Conservation (phyloP, 2,329 filamentous ascomycete genomes). For the Simplicillium sp. region DNA sequence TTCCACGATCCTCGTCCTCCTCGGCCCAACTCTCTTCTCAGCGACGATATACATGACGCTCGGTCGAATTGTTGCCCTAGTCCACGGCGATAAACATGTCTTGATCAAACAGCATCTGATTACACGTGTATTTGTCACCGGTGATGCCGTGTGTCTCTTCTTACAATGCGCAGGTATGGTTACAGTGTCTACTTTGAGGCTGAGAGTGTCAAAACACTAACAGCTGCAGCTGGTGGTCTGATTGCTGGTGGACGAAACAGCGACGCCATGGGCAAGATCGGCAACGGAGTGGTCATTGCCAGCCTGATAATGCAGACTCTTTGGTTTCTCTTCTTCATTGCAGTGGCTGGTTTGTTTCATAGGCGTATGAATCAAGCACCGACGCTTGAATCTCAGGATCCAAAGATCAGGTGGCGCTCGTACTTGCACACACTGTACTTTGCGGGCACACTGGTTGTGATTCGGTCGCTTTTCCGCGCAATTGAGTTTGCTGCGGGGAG, state of each 20-base stretch:
- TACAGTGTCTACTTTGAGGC: conserved; percentile 2
- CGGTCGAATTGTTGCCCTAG: conserved; percentile 27
- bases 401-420: conserved; percentile 20
- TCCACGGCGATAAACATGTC: conserved; percentile 27
- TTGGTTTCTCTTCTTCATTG: conserved; percentile 43
- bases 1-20: conserved; percentile 24
- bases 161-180: conserved; percentile 16
- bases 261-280: conserved; percentile 13
- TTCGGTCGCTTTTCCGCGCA: conserved; percentile 30
- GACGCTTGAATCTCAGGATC: conserved; percentile 9
- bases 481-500: conserved; percentile 27
- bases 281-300: conserved; percentile 38
- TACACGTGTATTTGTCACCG: conserved; percentile 40
- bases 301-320: conserved; percentile 46
- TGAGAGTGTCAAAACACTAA: neutral
- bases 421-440: conserved; percentile 16
- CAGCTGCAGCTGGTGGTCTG: conserved; percentile 15
- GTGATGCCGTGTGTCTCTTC: conserved; percentile 37
- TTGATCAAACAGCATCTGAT: conserved; percentile 33
- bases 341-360: conserved; percentile 37
- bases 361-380: conserved; percentile 13
- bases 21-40: conserved; percentile 32
- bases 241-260: conserved; percentile 7
- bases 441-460: conserved; percentile 24
- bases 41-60: conserved; percentile 39